These are phyloP conservation scores for Tripterygium wilfordii DNA, from an alignment of 177 flowering plant species.

Conservation along the genomic window DNA sequence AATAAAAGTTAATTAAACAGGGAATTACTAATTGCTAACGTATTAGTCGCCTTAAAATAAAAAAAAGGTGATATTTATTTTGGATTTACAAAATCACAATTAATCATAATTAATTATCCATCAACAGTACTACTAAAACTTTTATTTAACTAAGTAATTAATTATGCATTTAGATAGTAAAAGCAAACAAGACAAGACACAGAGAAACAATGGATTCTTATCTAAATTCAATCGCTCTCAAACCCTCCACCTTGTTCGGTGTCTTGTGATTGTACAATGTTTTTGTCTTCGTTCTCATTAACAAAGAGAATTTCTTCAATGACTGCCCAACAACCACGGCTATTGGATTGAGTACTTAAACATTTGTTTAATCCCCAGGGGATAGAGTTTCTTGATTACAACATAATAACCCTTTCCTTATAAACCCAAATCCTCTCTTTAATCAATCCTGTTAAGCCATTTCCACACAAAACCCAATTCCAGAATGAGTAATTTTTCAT, in stretches of 20 bases:
- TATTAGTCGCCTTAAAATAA: too few species aligned
- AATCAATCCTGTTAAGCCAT: background rate
- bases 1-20: too few species aligned
- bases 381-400: background rate
- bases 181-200: background rate
- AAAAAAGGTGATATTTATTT: too few species aligned
- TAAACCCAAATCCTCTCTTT: too few species aligned
- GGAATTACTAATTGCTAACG: too few species aligned
- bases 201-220: background rate
- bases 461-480: constrained; percentile 12
- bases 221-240: constrained; percentile 12
- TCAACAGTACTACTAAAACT: too few species aligned
- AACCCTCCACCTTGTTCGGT: background rate
- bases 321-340: constrained; percentile 1
- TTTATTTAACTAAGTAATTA: too few species aligned
- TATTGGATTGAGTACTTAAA: background rate
- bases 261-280: background rate
- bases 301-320: background rate
- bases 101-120: too few species aligned
- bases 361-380: background rate
- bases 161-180: too few species aligned
- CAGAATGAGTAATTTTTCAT: background rate
- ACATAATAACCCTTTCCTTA: background rate
- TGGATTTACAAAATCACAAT: too few species aligned
- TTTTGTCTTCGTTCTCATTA: constrained; percentile 1